A percentile compares a stretch with the other conserved stretches of the same genome.
These are phyloP conservation scores for Citeromyces hawaiiensis DNA, from an alignment of 1,139 yeast species.

Conservation along the genomic window DNA sequence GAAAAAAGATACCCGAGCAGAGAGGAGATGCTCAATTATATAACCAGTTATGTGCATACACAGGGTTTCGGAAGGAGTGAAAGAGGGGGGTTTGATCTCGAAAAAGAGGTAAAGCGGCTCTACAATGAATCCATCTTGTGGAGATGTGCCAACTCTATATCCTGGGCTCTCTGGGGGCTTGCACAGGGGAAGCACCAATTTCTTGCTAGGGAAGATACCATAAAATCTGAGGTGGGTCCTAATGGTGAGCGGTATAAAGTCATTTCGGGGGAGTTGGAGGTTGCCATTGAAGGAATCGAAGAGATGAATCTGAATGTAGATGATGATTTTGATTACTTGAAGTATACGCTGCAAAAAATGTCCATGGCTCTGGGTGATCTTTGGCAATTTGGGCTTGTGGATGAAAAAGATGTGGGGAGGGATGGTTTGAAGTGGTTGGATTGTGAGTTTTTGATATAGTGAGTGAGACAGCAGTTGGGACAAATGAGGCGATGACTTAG, in stretches of 20 bases:
- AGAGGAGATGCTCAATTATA: slow-evolving; percentile 55
- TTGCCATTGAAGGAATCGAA: slow-evolving; percentile 22
- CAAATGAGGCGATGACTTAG: no score
- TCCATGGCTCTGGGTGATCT: slow-evolving; percentile 67
- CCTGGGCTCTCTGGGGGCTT: slow-evolving; percentile 90
- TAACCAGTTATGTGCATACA: slow-evolving; percentile 59
- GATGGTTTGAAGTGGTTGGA: slow-evolving; percentile 27
- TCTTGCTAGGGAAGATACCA: slow-evolving; percentile 3
- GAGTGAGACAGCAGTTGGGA: no score
- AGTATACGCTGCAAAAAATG: slow-evolving; percentile 65
- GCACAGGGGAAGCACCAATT: slow-evolving; percentile 20
- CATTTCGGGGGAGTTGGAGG: slow-evolving; percentile 16
- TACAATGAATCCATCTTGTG: slow-evolving; percentile 59
- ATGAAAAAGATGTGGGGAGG: slow-evolving; percentile 19
- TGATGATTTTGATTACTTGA: slow-evolving; percentile 70
- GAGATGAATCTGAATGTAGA: slow-evolving; percentile 16
- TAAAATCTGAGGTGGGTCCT: slow-evolving; percentile 25
- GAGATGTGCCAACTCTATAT: slow-evolving; percentile 70
- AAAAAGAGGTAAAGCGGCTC: slow-evolving; percentile 41
- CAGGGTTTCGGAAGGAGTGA: slow-evolving; percentile 13
- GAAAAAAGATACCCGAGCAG: slow-evolving; percentile 48
- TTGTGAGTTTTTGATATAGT: slow-evolving; percentile 12
- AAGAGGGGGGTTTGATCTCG: slow-evolving; percentile 16
- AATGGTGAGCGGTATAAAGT: slow-evolving; percentile 30
- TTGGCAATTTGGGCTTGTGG: slow-evolving; percentile 43